Percentiles rank a stretch among this genome's conserved stretches.
Conservation (phyloP, 2,329 filamentous ascomycete genomes). For the Colletotrichum musae region DNA sequence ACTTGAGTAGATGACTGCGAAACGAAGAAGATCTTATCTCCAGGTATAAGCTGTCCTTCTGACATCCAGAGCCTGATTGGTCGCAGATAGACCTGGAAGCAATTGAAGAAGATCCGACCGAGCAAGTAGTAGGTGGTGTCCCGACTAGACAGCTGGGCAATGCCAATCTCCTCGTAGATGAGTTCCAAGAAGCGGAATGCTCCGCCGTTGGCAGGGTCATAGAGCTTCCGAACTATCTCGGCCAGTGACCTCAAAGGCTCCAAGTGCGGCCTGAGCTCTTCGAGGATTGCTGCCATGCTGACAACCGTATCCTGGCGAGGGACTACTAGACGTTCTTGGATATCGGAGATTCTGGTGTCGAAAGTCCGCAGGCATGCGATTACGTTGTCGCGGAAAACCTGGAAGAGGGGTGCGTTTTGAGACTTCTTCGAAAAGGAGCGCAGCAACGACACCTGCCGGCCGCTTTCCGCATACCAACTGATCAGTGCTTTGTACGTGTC, state of each 20-base stretch:
- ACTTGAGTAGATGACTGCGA: conserved; percentile 69
- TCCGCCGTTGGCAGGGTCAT: conserved; percentile 61
- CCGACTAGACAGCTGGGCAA: conserved; percentile 79
- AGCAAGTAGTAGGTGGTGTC: conserved; percentile 73
- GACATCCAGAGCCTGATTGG: conserved; percentile 90
- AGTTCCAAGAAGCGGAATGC: conserved; percentile 85
- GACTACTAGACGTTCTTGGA: conserved; percentile 74
- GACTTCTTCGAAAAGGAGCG: conserved; percentile 59
- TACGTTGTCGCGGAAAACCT: conserved; percentile 79
- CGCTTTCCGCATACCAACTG: conserved; percentile 61
- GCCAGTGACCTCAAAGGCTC: conserved; percentile 73
- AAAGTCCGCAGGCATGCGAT: conserved; percentile 70
- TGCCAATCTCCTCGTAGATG: conserved; percentile 78
- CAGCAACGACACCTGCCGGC: conserved; percentile 61
- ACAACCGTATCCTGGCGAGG: conserved; percentile 69
- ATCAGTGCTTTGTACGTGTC: conserved; percentile 65
- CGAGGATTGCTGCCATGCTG: conserved; percentile 75
- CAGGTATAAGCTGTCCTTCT: conserved; percentile 76
- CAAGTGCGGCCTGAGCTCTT: conserved; percentile 68
- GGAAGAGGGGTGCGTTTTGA: conserved; percentile 72
- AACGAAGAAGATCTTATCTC: conserved; percentile 81
- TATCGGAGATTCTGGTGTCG: conserved; percentile 68
- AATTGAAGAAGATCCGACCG: conserved; percentile 81
- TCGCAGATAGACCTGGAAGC: conserved; percentile 85
- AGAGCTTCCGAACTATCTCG: conserved; percentile 71